Evolutionary conservation across 2,329 filamentous ascomycete species (phyloP).

Genomic region (Exophiala bonariae): DNA sequence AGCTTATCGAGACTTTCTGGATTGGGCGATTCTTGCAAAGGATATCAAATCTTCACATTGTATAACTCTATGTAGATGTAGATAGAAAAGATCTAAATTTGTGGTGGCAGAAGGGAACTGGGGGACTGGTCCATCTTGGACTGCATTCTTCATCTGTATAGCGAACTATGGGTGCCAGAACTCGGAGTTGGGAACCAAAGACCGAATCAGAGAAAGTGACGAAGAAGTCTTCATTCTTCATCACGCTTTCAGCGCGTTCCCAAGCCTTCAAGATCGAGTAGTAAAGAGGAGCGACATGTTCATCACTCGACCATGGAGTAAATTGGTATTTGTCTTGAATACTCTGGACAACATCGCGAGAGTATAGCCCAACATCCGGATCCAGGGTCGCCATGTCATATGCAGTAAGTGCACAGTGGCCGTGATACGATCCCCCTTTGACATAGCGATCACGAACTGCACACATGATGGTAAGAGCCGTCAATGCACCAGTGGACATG

Average conservation of each 20-base stretch:
- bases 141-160: background rate
- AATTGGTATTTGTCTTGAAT: background rate
- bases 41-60: background rate
- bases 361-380: constrained; percentile 36
- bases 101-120: background rate
- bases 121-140: background rate
- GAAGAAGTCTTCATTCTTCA: background rate
- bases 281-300: background rate
- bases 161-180: background rate
- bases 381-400: constrained; percentile 34
- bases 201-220: background rate
- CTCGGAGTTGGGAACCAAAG: background rate
- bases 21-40: no score
- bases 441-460: constrained; percentile 64
- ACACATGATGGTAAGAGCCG: constrained; percentile 64
- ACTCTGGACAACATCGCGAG: constrained; percentile 24
- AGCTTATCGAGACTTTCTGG: no score
- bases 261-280: background rate
- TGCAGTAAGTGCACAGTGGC: constrained; percentile 31
- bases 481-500: constrained; percentile 71
- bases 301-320: background rate
- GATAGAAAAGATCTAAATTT: background rate
- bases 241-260: background rate
- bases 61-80: background rate
- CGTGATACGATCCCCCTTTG: constrained; percentile 21